phyloP scores from a whole-genome alignment of 1,284 basidiomycete genomes.

The Pseudozyma pruni region DNA sequence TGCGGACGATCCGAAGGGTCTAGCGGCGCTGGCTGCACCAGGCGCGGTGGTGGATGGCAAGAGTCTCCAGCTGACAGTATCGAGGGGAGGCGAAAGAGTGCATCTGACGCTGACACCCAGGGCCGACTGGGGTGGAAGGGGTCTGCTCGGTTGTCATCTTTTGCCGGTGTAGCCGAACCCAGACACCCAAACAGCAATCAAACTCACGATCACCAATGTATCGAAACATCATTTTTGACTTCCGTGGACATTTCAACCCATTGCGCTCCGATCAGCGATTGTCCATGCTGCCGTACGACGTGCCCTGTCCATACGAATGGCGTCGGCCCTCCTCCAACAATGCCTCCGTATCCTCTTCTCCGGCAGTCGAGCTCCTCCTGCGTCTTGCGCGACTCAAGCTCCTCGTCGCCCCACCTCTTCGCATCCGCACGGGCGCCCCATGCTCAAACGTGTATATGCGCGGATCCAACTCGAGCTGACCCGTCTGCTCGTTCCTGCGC shows the following conservation, averaged over 20 bases:
- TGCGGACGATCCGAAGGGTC: constrained; percentile 7
- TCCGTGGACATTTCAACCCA: too few relatives aligned
- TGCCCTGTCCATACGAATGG: neutral
- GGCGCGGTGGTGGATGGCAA: constrained; percentile 32
- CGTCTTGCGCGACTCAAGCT: constrained; percentile 4
- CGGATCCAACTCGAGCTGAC: constrained; percentile 38
- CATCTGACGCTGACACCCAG: constrained; percentile 24
- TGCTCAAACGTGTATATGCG: constrained; percentile 38
- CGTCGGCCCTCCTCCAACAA: constrained; percentile 36
- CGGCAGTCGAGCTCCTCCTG: neutral
- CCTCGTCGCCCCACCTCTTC: constrained; percentile 7
- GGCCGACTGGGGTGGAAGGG: constrained; percentile 49
- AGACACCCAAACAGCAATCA: neutral
- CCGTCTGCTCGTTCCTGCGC: constrained; percentile 34
- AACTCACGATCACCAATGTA: neutral
- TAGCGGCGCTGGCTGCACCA: constrained; percentile 40
- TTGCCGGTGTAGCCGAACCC: constrained; percentile 14
- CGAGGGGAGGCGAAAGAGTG: constrained; percentile 2
- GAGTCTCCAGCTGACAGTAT: constrained; percentile 15
- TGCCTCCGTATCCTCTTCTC: constrained; percentile 20
- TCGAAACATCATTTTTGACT: too few relatives aligned
- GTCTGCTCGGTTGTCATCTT: constrained; percentile 46
- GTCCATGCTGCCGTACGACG: constrained; percentile 23
- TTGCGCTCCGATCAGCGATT: constrained; percentile 10
- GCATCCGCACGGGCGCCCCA: constrained; percentile 17